A percentile compares a stretch with the other conserved stretches of the same genome.
Conservation (phyloP, 345 rosid genomes). For the Erucastrum elatum region DNA sequence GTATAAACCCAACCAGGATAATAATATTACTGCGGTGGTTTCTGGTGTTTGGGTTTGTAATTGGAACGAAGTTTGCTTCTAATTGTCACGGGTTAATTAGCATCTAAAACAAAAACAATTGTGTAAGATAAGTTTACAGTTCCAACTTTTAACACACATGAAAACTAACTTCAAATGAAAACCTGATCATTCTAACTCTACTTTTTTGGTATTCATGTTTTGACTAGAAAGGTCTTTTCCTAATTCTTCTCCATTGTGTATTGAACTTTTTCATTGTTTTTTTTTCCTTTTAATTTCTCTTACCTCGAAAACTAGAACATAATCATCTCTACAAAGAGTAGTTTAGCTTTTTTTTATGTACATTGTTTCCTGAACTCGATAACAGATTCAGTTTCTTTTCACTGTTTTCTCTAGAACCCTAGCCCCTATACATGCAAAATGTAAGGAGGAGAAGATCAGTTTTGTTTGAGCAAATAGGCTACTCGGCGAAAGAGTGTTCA, state of each 20-base stretch:
- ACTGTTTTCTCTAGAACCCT: neutral
- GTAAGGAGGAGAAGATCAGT: neutral
- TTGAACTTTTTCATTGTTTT: too few relatives aligned
- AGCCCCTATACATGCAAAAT: neutral
- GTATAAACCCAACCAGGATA: constrained; percentile 22
- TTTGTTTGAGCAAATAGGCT: constrained; percentile 1
- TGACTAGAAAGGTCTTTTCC: too few relatives aligned
- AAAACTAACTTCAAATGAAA: neutral
- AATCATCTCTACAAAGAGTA: constrained; percentile 12
- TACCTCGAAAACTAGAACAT: constrained; percentile 5
- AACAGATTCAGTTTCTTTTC: constrained; percentile 2
- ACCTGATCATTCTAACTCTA: neutral
- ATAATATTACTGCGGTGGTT: neutral
- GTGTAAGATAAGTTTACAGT: neutral
- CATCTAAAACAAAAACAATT: neutral
- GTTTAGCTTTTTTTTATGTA: constrained; percentile 7
- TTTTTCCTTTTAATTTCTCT: neutral
- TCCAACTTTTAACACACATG: neutral
- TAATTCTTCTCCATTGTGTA: too few relatives aligned
- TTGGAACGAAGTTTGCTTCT: neutral
- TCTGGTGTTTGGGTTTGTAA: constrained; percentile 23
- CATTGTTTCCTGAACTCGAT: constrained; percentile 1
- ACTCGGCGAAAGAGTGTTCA: constrained; percentile 56
- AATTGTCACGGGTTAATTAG: neutral
- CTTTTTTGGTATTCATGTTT: neutral